These are phyloP conservation scores for Paramyrothecium roridum DNA, from an alignment of 2,329 filamentous ascomycete species.

Conservation along the genomic window DNA sequence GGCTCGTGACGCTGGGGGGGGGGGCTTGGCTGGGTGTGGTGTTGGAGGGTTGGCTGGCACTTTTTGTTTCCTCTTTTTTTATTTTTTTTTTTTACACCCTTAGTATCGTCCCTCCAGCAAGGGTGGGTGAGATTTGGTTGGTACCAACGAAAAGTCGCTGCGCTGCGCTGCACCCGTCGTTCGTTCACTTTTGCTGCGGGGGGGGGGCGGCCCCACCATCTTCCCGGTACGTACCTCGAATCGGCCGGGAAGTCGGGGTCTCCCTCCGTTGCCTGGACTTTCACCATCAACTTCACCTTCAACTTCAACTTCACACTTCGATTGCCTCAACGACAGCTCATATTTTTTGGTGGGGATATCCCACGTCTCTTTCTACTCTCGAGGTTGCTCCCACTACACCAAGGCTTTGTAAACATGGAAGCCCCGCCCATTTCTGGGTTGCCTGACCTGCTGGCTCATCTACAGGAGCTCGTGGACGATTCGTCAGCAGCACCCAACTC, in stretches of 20 bases:
- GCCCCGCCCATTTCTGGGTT: constrained; percentile 47
- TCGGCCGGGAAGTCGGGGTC: neutral
- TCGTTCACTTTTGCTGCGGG: constrained; percentile 16
- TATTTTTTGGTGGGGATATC: too few relatives aligned
- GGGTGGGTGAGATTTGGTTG: too few relatives aligned
- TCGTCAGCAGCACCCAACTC: constrained; percentile 38
- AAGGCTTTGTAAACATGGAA: constrained; percentile 34
- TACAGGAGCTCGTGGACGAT: constrained; percentile 45
- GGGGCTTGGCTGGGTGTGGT: neutral
- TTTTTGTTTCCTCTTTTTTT: too few relatives aligned
- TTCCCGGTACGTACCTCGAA: neutral
- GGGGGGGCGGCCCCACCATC: constrained; percentile 11
- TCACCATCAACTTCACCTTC: neutral
- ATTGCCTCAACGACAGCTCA: too few relatives aligned
- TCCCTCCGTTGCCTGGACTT: neutral
- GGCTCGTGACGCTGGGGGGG: neutral
- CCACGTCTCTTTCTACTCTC: neutral
- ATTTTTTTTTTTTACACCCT: too few relatives aligned
- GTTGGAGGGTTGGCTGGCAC: constrained; percentile 3
- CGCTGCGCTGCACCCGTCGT: too few relatives aligned
- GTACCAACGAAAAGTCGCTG: too few relatives aligned
- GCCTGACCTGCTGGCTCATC: constrained; percentile 51
- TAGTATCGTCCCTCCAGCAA: too few relatives aligned
- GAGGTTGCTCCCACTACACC: neutral
- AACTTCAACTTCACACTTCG: neutral